Evolutionary conservation across 371 early-diverging fungal genomes (phyloP).

Genomic region (Saksenaea vasiformis): DNA sequence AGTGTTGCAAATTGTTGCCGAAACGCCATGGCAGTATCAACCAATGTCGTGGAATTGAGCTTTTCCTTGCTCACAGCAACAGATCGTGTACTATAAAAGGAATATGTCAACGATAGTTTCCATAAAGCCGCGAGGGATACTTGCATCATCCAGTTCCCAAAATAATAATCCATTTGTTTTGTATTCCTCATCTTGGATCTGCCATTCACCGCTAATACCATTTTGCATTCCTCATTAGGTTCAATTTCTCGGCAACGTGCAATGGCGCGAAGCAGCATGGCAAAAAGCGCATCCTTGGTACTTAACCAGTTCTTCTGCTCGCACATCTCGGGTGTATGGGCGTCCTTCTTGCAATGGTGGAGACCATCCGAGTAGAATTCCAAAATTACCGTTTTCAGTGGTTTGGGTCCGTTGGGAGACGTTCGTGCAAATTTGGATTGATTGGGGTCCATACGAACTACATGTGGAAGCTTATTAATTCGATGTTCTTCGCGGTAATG

Average conservation of each 20-base stretch:
- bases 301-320: slow-evolving; percentile 30
- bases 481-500: slow-evolving; percentile 42
- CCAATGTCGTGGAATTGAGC: slow-evolving; percentile 15
- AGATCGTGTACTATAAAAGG: slow-evolving; percentile 20
- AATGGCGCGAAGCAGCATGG: slow-evolving; percentile 38
- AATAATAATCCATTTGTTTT: slow-evolving; percentile 36
- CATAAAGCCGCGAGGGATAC: not conserved
- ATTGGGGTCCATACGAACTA: slow-evolving; percentile 21
- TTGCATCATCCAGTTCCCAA: slow-evolving; percentile 49
- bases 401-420: slow-evolving; percentile 32
- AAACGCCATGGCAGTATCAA: slow-evolving; percentile 24
- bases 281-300: slow-evolving; percentile 41
- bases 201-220: slow-evolving; percentile 37
- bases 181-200: slow-evolving; percentile 29
- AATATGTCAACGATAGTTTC: not conserved
- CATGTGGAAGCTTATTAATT: not conserved
- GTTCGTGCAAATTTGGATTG: slow-evolving; percentile 31
- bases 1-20: slow-evolving; percentile 19
- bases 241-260: slow-evolving; percentile 22
- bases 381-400: slow-evolving; percentile 36
- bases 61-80: slow-evolving; percentile 19
- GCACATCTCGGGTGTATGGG: slow-evolving; percentile 41
- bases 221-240: slow-evolving; percentile 22
- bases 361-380: slow-evolving; percentile 37
- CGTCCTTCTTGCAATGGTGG: slow-evolving; percentile 36